phyloP scores from a whole-genome alignment of 768 basidiomycete species.

The Cystofilobasidium ferigula region DNA sequence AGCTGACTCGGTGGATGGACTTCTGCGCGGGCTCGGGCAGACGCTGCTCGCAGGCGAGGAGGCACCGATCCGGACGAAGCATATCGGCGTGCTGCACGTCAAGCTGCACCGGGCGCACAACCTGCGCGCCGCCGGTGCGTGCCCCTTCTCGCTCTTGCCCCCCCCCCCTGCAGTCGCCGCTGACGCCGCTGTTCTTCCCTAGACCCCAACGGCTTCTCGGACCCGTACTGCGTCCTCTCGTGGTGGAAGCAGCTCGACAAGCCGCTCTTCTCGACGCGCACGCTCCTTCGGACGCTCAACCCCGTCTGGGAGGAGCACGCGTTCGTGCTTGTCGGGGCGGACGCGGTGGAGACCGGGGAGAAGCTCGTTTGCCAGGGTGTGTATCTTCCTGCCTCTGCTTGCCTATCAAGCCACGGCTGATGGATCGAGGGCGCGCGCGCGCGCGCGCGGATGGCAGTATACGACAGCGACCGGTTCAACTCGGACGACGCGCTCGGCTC shows the following conservation, averaged over 20 bases:
- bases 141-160: background rate
- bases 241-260: constrained; percentile 35
- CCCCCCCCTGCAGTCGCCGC: background rate
- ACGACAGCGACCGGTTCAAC: constrained; percentile 37
- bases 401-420: background rate
- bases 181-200: background rate
- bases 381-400: background rate
- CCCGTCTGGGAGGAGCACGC: constrained; percentile 39
- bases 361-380: constrained; percentile 31
- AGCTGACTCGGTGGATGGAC: background rate
- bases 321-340: constrained; percentile 33
- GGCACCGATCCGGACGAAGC: constrained; percentile 30
- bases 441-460: background rate
- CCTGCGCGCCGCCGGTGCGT: constrained; percentile 30
- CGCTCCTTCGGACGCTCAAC: constrained; percentile 33
- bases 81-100: constrained; percentile 37
- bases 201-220: constrained; percentile 27
- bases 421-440: too few species aligned
- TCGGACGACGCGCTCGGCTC: constrained; percentile 37
- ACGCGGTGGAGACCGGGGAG: constrained; percentile 37
- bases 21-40: background rate
- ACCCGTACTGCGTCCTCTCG: constrained; percentile 36
- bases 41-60: constrained; percentile 37
- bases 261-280: constrained; percentile 37
- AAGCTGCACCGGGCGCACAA: constrained; percentile 33